Conservation (phyloP, 192 early-diverging fungal species). For the Gryganskiella cystojenkinii region DNA sequence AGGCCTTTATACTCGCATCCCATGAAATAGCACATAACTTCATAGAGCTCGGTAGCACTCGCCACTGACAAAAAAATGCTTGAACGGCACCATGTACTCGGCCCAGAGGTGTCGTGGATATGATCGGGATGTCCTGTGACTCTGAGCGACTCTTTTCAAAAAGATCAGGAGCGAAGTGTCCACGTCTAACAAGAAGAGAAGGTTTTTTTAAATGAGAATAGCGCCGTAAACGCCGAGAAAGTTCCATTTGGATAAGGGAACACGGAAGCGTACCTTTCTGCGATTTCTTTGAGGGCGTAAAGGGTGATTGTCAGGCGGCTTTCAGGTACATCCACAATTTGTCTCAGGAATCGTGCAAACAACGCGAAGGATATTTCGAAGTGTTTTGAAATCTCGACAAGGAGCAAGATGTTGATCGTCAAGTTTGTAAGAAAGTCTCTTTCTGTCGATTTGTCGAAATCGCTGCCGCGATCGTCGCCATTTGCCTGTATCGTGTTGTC, state of each 20-base stretch:
- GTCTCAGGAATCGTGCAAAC: constrained; percentile 16
- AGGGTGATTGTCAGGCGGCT: constrained; percentile 17
- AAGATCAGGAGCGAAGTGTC: constrained; percentile 20
- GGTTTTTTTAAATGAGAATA: no score
- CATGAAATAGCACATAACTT: constrained; percentile 31
- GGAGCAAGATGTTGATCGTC: constrained; percentile 33
- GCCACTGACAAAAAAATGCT: constrained; percentile 11
- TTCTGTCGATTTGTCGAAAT: not conserved
- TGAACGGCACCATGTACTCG: not conserved
- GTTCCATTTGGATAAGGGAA: not conserved
- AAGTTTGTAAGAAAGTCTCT: constrained; percentile 13
- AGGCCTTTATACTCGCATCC: constrained; percentile 12
- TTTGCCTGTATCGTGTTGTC: not conserved
- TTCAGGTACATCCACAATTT: constrained; percentile 18
- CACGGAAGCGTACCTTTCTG: constrained; percentile 17
- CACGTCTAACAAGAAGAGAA: not conserved
- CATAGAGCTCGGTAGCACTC: constrained; percentile 4
- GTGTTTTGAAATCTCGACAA: constrained; percentile 10
- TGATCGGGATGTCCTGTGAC: not conserved
- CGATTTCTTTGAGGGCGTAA: constrained; percentile 31
- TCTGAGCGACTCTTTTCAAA: not conserved
- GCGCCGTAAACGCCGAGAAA: not conserved
- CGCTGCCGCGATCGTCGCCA: not conserved
- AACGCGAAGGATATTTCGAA: constrained; percentile 2
- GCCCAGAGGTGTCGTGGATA: constrained; percentile 4